Conservation (phyloP, 2,329 filamentous ascomycete species). For the Diaporthe nobilis region DNA sequence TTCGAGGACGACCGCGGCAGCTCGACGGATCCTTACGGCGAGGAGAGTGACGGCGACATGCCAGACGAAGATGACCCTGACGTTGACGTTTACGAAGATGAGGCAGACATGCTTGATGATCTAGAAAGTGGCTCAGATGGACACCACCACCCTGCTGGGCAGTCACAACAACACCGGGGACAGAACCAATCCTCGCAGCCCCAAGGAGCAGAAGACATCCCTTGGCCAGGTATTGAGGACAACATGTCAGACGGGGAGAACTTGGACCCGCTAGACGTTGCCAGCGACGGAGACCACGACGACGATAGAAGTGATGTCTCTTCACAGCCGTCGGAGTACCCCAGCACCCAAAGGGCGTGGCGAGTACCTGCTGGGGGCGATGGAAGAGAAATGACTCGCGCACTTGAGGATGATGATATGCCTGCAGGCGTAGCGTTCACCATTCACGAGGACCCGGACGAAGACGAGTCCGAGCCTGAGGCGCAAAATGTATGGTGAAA, state of each 20-base stretch:
- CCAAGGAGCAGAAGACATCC: constrained; percentile 65
- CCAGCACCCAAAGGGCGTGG: constrained; percentile 64
- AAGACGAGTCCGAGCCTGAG: constrained; percentile 18
- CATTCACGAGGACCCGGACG: constrained; percentile 40
- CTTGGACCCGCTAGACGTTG: constrained; percentile 55
- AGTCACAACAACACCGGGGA: constrained; percentile 48
- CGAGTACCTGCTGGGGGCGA: constrained; percentile 43
- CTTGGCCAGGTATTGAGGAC: constrained; percentile 71
- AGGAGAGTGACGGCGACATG: constrained; percentile 49
- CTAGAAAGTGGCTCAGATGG: constrained; percentile 50
- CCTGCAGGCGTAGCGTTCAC: constrained; percentile 35
- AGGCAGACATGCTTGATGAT: constrained; percentile 44
- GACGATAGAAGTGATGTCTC: constrained; percentile 57
- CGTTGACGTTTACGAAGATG: constrained; percentile 16
- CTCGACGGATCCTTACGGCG: constrained; percentile 47
- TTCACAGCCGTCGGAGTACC: constrained; percentile 70
- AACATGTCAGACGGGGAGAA: constrained; percentile 65
- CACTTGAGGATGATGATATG: constrained; percentile 38
- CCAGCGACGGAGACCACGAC: constrained; percentile 47
- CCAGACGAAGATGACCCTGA: constrained; percentile 30
- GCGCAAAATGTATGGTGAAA: constrained; percentile 21
- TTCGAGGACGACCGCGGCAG: constrained; percentile 48
- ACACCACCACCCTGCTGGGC: constrained; percentile 39
- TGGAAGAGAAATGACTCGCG: constrained; percentile 38
- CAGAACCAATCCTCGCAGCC: constrained; percentile 44